Evolutionary conservation across 2,329 filamentous ascomycete genomes (phyloP).

Genomic region (Cytospora piceicola): DNA sequence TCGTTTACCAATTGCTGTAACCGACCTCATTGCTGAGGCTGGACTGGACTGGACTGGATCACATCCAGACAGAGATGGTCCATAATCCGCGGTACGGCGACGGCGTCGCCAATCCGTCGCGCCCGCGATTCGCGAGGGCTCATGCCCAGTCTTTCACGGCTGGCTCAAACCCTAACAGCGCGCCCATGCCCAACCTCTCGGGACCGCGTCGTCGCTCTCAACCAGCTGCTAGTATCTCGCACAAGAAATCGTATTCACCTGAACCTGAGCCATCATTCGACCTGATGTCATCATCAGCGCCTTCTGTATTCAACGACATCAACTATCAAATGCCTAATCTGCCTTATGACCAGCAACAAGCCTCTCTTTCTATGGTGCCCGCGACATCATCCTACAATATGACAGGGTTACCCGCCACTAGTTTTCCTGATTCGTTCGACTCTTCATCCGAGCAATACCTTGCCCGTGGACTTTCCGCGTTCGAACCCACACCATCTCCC

Average conservation of each 20-base stretch:
- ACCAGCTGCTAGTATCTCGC: constrained; percentile 20
- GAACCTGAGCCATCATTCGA: constrained; percentile 30
- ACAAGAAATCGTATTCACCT: constrained; percentile 28
- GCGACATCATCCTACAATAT: constrained; percentile 16
- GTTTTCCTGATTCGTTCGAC: constrained; percentile 27
- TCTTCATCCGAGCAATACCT: constrained; percentile 21
- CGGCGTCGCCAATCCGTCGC: constrained; percentile 29
- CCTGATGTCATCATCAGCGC: constrained; percentile 30
- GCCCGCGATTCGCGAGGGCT: constrained; percentile 23
- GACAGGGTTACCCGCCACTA: constrained; percentile 12
- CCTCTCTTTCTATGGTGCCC: constrained; percentile 16
- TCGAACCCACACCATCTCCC: constrained; percentile 12
- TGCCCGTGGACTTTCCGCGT: constrained; percentile 16
- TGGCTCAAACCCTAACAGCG: constrained; percentile 30
- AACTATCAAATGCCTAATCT: constrained; percentile 25
- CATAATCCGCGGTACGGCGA: constrained; percentile 29
- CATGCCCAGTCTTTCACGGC: constrained; percentile 31
- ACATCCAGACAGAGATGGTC: constrained; percentile 26
- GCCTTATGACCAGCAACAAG: constrained; percentile 28
- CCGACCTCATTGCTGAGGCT: constrained; percentile 10
- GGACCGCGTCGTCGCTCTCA: constrained; percentile 28
- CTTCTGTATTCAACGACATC: constrained; percentile 28
- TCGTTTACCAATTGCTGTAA: constrained; percentile 10
- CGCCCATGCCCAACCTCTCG: constrained; percentile 28
- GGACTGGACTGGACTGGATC: not conserved